These are phyloP conservation scores for Naganishia sp. DNA, from an alignment of 1,284 basidiomycete species.

Conservation along the genomic window DNA sequence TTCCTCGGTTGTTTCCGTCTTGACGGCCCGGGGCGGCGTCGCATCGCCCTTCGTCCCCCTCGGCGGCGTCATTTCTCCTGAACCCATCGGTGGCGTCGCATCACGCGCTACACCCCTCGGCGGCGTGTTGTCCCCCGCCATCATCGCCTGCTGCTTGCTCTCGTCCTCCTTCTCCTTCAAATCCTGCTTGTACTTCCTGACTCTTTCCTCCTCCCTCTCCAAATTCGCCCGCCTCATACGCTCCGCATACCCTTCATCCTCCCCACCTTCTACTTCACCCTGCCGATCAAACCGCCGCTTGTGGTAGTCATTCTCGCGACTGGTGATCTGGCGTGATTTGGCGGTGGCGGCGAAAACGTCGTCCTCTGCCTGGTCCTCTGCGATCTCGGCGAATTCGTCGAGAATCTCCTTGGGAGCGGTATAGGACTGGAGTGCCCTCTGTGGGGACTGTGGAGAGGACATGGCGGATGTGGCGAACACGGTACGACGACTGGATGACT, in stretches of 20 bases:
- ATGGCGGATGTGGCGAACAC: too few relatives aligned
- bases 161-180: constrained; percentile 74
- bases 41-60: constrained; percentile 57
- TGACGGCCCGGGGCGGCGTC: constrained; percentile 63
- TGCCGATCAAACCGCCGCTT: constrained; percentile 83
- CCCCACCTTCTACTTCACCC: constrained; percentile 58
- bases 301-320: constrained; percentile 94
- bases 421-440: constrained; percentile 67
- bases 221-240: constrained; percentile 89
- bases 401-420: constrained; percentile 92
- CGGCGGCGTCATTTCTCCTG: constrained; percentile 59
- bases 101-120: constrained; percentile 58
- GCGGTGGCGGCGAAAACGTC: constrained; percentile 94
- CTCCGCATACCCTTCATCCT: constrained; percentile 87
- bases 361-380: constrained; percentile 85
- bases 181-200: constrained; percentile 83
- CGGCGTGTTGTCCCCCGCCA: constrained; percentile 77
- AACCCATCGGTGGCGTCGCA: constrained; percentile 51
- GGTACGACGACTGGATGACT: too few relatives aligned
- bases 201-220: constrained; percentile 89
- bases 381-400: constrained; percentile 88
- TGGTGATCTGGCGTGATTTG: constrained; percentile 86
- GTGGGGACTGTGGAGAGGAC: too few relatives aligned
- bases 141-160: constrained; percentile 64
- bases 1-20: constrained; percentile 68